Conservation (phyloP, 2,329 filamentous ascomycete genomes). For the Aspergillus sp. region DNA sequence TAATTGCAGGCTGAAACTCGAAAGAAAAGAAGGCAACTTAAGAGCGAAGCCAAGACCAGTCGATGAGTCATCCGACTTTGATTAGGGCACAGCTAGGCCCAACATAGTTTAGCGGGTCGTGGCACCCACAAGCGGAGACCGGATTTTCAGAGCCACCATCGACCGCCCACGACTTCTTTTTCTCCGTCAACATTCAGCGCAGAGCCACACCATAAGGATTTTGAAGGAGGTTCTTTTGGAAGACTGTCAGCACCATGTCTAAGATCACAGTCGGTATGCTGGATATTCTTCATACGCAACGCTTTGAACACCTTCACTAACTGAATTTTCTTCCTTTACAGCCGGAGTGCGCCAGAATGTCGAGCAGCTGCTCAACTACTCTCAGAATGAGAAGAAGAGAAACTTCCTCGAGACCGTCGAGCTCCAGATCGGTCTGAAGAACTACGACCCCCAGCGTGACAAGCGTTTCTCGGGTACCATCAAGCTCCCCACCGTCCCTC, state of each 20-base stretch:
- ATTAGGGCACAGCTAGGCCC: constrained; percentile 27
- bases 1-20: not conserved
- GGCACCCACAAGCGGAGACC: constrained; percentile 43
- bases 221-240: constrained; percentile 66
- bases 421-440: constrained; percentile 89
- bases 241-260: constrained; percentile 69
- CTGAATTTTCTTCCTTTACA: constrained; percentile 27
- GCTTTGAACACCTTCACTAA: not conserved
- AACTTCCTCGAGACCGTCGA: constrained; percentile 94
- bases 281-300: not conserved
- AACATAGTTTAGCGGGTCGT: constrained; percentile 23
- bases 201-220: constrained; percentile 73
- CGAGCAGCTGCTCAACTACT: constrained; percentile 92
- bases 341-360: constrained; percentile 97
- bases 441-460: constrained; percentile 99
- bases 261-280: constrained; percentile 59
- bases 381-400: constrained; percentile 90
- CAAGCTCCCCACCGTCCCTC: constrained; percentile 87
- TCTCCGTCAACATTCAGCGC: constrained; percentile 41
- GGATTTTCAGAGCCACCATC: constrained; percentile 27
- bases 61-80: not conserved
- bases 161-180: constrained; percentile 18
- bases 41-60: not conserved
- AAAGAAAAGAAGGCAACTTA: not conserved
- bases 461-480: constrained; percentile 99